Evolutionary conservation across 2,329 filamentous ascomycete genomes (phyloP).

Genomic region (Ophiocordyceps polyrhachis-furcata): DNA sequence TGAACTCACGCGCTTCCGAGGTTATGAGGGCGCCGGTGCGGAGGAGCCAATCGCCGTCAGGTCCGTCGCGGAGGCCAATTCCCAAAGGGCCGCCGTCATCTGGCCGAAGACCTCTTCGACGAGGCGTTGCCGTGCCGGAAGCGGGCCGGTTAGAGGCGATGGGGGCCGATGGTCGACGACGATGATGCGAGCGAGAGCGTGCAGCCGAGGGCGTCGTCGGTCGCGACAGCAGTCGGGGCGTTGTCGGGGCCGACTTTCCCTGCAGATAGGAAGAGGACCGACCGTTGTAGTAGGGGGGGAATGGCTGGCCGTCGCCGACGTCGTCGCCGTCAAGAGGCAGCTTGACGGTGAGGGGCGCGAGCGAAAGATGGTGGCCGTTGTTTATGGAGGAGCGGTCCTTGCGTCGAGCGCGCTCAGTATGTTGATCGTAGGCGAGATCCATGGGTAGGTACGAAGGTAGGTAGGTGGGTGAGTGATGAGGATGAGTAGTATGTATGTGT

Average conservation of each 20-base stretch:
- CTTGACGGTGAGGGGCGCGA: constrained; percentile 44
- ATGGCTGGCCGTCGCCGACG: constrained; percentile 19
- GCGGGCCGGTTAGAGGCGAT: constrained; percentile 12
- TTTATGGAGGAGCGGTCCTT: constrained; percentile 36
- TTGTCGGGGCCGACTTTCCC: constrained; percentile 43
- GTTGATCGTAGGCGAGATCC: constrained; percentile 43
- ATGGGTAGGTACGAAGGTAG: too few species aligned
- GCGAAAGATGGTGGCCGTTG: constrained; percentile 39
- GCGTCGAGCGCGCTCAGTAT: constrained; percentile 35
- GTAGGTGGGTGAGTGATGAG: too few species aligned
- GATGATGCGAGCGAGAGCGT: constrained; percentile 25
- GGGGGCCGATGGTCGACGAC: constrained; percentile 21
- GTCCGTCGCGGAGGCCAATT: constrained; percentile 4
- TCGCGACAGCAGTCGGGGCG: constrained; percentile 41
- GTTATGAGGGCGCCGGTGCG: constrained; percentile 43
- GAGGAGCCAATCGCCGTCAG: constrained; percentile 46
- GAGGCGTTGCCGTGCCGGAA: constrained; percentile 16
- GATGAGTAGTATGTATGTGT: too few species aligned
- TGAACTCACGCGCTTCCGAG: constrained; percentile 43
- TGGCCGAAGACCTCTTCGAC: constrained; percentile 8
- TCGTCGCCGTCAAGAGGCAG: constrained; percentile 38
- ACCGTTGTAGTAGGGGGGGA: constrained; percentile 1
- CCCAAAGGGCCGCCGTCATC: constrained; percentile 9
- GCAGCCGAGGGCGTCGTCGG: constrained; percentile 32
- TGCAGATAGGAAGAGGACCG: constrained; percentile 33